Conservation (phyloP, 306 rosid genomes). For the Lathyrus aphaca region DNA sequence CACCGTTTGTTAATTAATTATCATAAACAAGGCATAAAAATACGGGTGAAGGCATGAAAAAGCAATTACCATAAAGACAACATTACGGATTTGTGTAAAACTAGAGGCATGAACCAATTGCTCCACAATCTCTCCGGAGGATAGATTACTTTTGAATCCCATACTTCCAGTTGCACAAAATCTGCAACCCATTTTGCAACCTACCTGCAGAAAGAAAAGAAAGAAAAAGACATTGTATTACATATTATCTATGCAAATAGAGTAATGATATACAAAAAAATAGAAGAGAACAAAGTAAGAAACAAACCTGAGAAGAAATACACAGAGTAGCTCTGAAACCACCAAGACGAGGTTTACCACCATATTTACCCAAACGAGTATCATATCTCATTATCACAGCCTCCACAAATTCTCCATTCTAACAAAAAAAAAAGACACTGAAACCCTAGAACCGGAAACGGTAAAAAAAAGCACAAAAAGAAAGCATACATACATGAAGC, state of each 20-base stretch:
- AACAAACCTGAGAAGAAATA: slow-evolving; percentile 91
- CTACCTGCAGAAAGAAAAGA: too few relatives aligned
- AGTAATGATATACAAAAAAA: not conserved
- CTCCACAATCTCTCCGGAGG: too few relatives aligned
- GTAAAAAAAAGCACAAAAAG: not conserved
- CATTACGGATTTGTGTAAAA: too few relatives aligned
- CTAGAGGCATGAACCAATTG: too few relatives aligned
- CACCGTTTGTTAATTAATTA: too few relatives aligned
- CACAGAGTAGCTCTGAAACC: slow-evolving; percentile 82
- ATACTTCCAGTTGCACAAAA: too few relatives aligned
- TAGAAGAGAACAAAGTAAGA: not conserved
- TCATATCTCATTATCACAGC: slow-evolving; percentile 90
- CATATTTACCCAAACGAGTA: slow-evolving; percentile 76
- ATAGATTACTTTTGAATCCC: too few relatives aligned
- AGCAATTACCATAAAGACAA: too few relatives aligned
- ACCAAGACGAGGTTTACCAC: slow-evolving; percentile 80
- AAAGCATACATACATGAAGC: slow-evolving; percentile 51
- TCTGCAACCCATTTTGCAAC: too few relatives aligned
- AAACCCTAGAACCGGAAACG: not conserved
- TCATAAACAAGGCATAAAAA: too few relatives aligned
- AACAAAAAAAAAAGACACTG: not conserved
- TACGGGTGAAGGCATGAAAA: too few relatives aligned
- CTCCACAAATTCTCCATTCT: slow-evolving; percentile 84
- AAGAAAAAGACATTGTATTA: too few relatives aligned
- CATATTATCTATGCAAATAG: not conserved